Evolutionary conservation across 1,284 basidiomycete genomes (phyloP).

Genomic region (Cronartium quercuum): DNA sequence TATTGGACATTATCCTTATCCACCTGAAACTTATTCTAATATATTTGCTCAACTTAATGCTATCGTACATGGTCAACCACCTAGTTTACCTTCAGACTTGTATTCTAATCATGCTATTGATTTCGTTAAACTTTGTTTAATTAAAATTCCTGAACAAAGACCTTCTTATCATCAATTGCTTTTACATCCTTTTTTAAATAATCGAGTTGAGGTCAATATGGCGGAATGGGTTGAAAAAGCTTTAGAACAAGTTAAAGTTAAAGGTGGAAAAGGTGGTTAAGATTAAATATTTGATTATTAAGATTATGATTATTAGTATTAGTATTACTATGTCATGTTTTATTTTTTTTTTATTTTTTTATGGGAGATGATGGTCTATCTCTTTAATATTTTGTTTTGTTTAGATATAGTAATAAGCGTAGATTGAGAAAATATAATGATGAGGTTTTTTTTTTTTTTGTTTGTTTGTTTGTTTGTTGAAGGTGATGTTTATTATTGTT

Average conservation of each 20-base stretch:
- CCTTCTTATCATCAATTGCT: slow-evolving; percentile 49
- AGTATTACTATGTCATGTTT: no score
- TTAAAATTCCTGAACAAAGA: slow-evolving; percentile 46
- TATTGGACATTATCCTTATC: slow-evolving; percentile 88
- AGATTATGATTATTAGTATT: no score
- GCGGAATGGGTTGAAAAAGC: slow-evolving; percentile 44
- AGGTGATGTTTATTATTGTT: no score
- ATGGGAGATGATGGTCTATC: no score
- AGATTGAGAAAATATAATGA: no score
- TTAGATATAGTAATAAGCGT: no score
- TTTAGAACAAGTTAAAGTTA: slow-evolving; percentile 18
- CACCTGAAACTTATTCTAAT: slow-evolving; percentile 95
- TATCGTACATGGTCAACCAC: slow-evolving; percentile 89
- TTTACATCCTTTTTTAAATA: slow-evolving; percentile 45
- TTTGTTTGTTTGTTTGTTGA: no score
- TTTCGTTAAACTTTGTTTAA: slow-evolving; percentile 47
- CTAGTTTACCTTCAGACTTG: slow-evolving; percentile 61
- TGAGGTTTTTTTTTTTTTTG: no score
- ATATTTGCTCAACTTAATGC: slow-evolving; percentile 93
- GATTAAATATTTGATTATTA: no score
- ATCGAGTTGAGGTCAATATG: slow-evolving; percentile 45
- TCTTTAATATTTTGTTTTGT: no score
- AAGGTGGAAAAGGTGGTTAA: neutral
- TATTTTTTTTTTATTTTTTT: no score
- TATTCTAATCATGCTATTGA: slow-evolving; percentile 49